Base-by-base conservation (phyloP, 164 flowering plant genomes). In the Nymphaea thermarum region DNA sequence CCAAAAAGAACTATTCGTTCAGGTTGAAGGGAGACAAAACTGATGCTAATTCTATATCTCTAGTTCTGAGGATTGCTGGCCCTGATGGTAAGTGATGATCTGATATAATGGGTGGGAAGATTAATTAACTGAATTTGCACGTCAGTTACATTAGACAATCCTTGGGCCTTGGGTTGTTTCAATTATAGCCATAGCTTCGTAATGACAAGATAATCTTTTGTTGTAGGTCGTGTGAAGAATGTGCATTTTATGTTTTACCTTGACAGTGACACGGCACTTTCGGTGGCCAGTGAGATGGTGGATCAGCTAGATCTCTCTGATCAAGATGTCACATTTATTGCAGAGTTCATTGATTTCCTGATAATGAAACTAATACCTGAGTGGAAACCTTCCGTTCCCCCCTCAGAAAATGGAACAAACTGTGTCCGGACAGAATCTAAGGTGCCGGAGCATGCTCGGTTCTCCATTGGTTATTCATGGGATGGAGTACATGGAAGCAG, bases 271-370 rank as follows among this genome's bases (percentile, higher is more conserved):
- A 91, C 93, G 36, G 88, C 97, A 65, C 51, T 81, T 10, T 80
- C 87, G 16, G 87, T 93, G 44, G 93, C 95, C 1, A 67, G 79
- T 12, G 98, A 93, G 79, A 93, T 93, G 97, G 96, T 84, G 73
- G 95, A 87, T 60, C 91, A 91, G 42, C 80, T 89, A 67, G 91
- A 86, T 15, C 77, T 93, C 43, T 75, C 84, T 2, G 83, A 86
- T 72, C 87, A 84, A 69, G 84, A 91, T 71, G 89, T 93, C 25
- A 73, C 55, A 53, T 89, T 89, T 78, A 82, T 91, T 43, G 91
- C 97, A 11, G 90, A 87, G 66, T 77, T 89, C 64, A 91, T 93
- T 59, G 90, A 88, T 69, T 75, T 73, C 65, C 67, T 85, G 63
- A 77, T 91, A 69, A 74, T 79, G 73, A 82, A 75, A 73, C 80